phyloP scores from a whole-genome alignment of 2,329 filamentous ascomycete genomes.

The Didymella keratinophila region DNA sequence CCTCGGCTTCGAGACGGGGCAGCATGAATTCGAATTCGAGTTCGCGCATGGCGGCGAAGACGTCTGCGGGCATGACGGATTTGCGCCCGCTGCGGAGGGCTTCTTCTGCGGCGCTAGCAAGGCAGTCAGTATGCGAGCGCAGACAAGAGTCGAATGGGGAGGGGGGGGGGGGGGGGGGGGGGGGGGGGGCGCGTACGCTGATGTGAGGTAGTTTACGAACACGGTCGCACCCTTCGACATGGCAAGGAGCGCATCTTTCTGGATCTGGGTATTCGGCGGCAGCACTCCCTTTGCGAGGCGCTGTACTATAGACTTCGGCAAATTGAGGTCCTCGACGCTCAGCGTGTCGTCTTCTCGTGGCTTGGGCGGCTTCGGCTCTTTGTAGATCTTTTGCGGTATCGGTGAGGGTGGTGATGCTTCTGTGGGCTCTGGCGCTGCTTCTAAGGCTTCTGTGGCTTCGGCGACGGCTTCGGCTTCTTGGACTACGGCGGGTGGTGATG shows the following conservation, averaged over 20 bases:
- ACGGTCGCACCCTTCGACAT: constrained; percentile 83
- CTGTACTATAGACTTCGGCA: constrained; percentile 83
- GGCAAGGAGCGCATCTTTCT: constrained; percentile 80
- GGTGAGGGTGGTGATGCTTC: constrained; percentile 13
- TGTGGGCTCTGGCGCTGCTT: background rate
- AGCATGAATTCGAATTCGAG: constrained; percentile 78
- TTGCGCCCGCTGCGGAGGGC: constrained; percentile 74
- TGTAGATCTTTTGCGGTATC: constrained; percentile 17
- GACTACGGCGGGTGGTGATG: constrained; percentile 7
- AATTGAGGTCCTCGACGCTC: constrained; percentile 68
- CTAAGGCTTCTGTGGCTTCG: background rate
- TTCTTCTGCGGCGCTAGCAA: constrained; percentile 73
- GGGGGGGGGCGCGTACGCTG: constrained; percentile 63
- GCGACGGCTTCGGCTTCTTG: background rate
- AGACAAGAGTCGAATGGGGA: too few species aligned
- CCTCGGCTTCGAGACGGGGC: constrained; percentile 75
- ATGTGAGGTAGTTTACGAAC: constrained; percentile 81
- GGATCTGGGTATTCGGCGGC: constrained; percentile 81
- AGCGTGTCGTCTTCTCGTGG: constrained; percentile 49
- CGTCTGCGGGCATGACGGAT: constrained; percentile 77
- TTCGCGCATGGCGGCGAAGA: constrained; percentile 79
- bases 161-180: too few species aligned
- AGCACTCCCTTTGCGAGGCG: constrained; percentile 81
- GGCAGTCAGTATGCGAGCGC: background rate
- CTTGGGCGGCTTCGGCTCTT: constrained; percentile 18